Evolutionary conservation across 2,329 filamentous ascomycete genomes (phyloP).

Genomic region (Atkinsonella hypoxylon): DNA sequence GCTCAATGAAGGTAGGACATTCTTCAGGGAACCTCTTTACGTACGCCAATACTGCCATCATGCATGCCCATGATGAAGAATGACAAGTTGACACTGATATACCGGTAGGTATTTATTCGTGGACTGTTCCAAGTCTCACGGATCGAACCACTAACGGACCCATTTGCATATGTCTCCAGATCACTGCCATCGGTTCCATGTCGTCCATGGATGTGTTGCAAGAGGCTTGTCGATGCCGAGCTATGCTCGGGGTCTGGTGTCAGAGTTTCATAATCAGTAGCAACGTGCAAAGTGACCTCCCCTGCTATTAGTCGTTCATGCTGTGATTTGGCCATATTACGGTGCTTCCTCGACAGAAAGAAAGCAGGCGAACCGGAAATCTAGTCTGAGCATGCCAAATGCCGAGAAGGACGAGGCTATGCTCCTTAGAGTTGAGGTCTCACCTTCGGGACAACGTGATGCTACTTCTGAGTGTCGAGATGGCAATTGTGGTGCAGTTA

Average conservation of each 20-base stretch:
- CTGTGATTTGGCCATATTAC: not conserved
- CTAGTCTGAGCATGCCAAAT: no score
- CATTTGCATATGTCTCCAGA: not conserved
- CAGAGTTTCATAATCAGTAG: not conserved
- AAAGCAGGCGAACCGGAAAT: no score
- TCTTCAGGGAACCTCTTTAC: conserved; percentile 12
- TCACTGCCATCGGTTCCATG: conserved; percentile 1
- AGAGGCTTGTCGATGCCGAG: not conserved
- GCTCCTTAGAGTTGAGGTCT: no score
- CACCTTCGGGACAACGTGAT: no score
- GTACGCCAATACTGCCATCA: conserved; percentile 52
- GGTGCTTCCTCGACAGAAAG: no score
- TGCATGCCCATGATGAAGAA: conserved; percentile 58
- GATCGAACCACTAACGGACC: not conserved
- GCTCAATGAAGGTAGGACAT: not conserved
- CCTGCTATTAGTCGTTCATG: not conserved
- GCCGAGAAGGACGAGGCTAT: no score
- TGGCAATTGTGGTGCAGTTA: no score
- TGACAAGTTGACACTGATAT: conserved; percentile 45
- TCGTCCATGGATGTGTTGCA: not conserved
- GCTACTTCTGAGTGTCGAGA: no score
- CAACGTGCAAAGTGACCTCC: not conserved
- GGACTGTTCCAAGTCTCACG: conserved; percentile 53
- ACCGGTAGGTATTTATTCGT: conserved; percentile 43
- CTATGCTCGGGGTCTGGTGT: not conserved